phyloP scores from a whole-genome alignment of 2,329 filamentous ascomycete genomes.

The Pseudogymnoascus sp. region DNA sequence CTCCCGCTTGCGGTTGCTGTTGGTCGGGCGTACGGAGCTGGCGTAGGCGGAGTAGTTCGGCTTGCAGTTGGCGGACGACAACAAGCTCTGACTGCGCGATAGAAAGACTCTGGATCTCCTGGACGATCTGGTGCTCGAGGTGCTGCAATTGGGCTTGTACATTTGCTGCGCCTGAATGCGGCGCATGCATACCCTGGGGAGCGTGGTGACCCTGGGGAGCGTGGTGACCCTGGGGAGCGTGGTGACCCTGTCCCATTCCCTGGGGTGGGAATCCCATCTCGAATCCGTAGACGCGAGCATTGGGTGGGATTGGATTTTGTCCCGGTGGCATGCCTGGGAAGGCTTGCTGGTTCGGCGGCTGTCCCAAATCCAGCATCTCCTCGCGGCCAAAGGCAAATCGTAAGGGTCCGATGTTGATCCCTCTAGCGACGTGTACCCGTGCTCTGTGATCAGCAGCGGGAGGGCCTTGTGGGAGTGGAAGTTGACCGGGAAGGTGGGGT shows the following conservation, averaged over 20 bases:
- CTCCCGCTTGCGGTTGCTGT: slow-evolving; percentile 12
- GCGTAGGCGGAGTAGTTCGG: slow-evolving; percentile 43
- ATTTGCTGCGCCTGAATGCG: slow-evolving; percentile 24
- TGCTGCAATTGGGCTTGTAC: slow-evolving; percentile 55
- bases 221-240: not conserved
- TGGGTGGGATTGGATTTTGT: not conserved
- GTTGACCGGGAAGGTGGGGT: slow-evolving; percentile 22
- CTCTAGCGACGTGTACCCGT: slow-evolving; percentile 38
- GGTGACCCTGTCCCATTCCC: not conserved
- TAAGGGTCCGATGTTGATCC: slow-evolving; percentile 68
- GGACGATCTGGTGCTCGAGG: slow-evolving; percentile 60
- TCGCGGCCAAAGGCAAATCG: slow-evolving; percentile 62
- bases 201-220: not conserved
- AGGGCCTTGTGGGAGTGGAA: slow-evolving; percentile 18
- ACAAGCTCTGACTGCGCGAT: slow-evolving; percentile 60
- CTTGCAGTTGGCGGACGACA: slow-evolving; percentile 57
- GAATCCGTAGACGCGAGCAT: slow-evolving; percentile 28
- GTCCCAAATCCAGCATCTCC: slow-evolving; percentile 56
- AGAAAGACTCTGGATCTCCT: slow-evolving; percentile 57
- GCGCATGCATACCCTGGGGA: not conserved
- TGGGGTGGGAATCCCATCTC: slow-evolving; percentile 28
- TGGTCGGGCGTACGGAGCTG: not conserved
- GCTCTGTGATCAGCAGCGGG: slow-evolving; percentile 32
- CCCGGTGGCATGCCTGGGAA: slow-evolving; percentile 17
- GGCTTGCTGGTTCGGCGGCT: slow-evolving; percentile 31